Conservation (phyloP, 768 basidiomycete genomes). For the Lentinus brumalis region DNA sequence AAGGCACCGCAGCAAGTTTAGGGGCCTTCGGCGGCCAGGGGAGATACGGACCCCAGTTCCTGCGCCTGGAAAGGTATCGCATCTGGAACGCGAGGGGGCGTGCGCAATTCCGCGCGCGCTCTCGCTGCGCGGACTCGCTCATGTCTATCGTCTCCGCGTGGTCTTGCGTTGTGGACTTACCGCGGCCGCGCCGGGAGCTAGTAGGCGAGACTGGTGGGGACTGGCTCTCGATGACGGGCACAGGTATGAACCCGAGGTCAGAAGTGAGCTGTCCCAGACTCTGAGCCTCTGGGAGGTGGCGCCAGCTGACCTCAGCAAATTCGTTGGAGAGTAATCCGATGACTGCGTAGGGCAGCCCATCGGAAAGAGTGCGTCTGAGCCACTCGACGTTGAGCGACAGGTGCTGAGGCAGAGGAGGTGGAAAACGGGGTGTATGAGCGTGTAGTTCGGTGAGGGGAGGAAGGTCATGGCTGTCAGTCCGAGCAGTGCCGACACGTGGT, state of each 20-base stretch:
- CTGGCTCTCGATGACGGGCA: not conserved
- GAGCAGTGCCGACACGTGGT: not conserved
- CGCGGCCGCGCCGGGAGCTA: not conserved
- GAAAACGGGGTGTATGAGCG: not conserved
- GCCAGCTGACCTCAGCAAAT: conserved; percentile 3
- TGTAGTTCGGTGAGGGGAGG: not conserved
- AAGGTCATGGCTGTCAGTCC: too few relatives aligned
- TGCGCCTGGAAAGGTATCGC: conserved; percentile 19
- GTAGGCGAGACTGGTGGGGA: not conserved
- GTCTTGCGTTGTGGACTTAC: not conserved
- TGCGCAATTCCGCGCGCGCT: conserved; percentile 8
- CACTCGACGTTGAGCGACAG: not conserved
- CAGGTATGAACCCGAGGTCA: conserved; percentile 42
- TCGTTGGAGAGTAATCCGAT: conserved; percentile 20
- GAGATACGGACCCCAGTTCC: conserved; percentile 28
- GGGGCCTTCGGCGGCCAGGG: not conserved
- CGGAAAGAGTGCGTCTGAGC: conserved; percentile 22
- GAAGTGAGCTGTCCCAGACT: conserved; percentile 44
- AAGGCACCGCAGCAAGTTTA: not conserved
- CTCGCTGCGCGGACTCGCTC: conserved; percentile 9
- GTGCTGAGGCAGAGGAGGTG: not conserved
- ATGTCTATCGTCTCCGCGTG: conserved; percentile 1
- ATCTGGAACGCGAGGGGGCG: conserved; percentile 21
- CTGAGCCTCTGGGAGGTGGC: conserved; percentile 28
- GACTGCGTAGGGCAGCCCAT: conserved; percentile 29